Conservation (phyloP, 2,329 filamentous ascomycete species). For the Penicillium sp. region DNA sequence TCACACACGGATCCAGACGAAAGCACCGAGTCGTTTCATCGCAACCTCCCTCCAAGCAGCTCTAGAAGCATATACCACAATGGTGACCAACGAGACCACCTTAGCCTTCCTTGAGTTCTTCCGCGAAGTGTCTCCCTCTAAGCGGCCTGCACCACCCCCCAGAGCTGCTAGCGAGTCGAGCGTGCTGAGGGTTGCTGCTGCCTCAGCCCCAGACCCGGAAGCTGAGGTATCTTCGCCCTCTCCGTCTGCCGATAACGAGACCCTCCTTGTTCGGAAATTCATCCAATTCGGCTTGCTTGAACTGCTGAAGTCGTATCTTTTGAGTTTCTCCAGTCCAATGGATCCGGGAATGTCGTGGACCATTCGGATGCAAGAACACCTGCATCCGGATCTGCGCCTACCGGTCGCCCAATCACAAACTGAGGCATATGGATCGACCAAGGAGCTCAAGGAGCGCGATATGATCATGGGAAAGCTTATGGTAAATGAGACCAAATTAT, state of each 20-base stretch:
- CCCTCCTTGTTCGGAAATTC: conserved; percentile 53
- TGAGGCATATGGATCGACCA: conserved; percentile 52
- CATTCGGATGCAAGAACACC: conserved; percentile 56
- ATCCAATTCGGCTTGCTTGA: conserved; percentile 64
- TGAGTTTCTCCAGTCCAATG: conserved; percentile 39
- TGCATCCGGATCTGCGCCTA: conserved; percentile 54
- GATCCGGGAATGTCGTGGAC: conserved; percentile 47
- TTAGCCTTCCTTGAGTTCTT: conserved; percentile 58
- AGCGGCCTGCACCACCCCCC: conserved; percentile 60
- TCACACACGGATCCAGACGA: conserved; percentile 62
- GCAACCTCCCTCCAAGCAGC: conserved; percentile 64
- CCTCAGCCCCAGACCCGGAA: conserved; percentile 58
- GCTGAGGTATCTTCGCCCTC: conserved; percentile 46
- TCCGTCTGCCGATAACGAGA: conserved; percentile 48
- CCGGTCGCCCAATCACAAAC: conserved; percentile 53
- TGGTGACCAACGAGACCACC: conserved; percentile 58
- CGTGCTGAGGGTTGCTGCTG: conserved; percentile 32
- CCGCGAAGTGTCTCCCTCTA: conserved; percentile 57
- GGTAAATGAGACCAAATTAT: conserved; percentile 29
- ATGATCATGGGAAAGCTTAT: conserved; percentile 59
- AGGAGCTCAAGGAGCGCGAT: conserved; percentile 53
- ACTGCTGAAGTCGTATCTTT: conserved; percentile 60
- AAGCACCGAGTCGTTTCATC: conserved; percentile 63
- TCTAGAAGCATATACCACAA: conserved; percentile 58
- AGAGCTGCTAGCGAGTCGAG: conserved; percentile 54